A percentile compares a stretch with the other conserved stretches of the same genome.
Conservation (phyloP, 345 rosid species). For the Schrenkiella parvula region DNA sequence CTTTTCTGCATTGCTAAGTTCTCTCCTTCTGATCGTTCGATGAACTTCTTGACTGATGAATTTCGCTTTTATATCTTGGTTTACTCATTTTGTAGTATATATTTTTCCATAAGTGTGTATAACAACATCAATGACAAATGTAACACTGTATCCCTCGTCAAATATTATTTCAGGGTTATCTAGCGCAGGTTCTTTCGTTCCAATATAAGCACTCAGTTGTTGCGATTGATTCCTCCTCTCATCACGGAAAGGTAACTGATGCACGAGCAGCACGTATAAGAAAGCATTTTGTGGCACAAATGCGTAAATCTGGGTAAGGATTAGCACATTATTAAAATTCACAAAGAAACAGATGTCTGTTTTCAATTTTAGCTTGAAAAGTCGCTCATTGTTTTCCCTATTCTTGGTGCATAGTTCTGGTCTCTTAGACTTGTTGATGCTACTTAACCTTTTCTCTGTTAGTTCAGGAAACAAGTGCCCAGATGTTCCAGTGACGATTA, state of each 20-base stretch:
- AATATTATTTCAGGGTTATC: slow-evolving; percentile 62
- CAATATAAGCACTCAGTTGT: slow-evolving; percentile 72
- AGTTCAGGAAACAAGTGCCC: slow-evolving; percentile 58
- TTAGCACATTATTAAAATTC: background rate
- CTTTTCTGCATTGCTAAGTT: background rate
- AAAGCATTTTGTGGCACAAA: slow-evolving; percentile 71
- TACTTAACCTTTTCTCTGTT: slow-evolving; percentile 37
- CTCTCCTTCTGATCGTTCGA: background rate
- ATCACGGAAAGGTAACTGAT: slow-evolving; percentile 74
- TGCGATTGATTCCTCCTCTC: slow-evolving; percentile 86
- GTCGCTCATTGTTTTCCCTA: background rate
- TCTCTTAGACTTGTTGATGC: slow-evolving; percentile 27
- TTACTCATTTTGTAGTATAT: background rate
- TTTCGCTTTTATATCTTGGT: background rate
- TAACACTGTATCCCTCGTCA: slow-evolving; percentile 20
- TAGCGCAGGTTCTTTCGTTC: slow-evolving; percentile 88
- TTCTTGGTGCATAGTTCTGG: background rate
- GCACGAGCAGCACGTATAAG: slow-evolving; percentile 82
- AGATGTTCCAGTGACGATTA: slow-evolving; percentile 63
- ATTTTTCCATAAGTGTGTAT: background rate
- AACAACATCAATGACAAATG: background rate
- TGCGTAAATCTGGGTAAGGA: slow-evolving; percentile 64
- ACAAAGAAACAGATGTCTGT: background rate
- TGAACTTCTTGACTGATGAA: background rate
- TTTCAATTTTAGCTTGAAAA: background rate